A percentile compares a stretch with the other conserved stretches of the same genome.
Conservation (phyloP, 106 monocot species). For the Acorus calamus region DNA sequence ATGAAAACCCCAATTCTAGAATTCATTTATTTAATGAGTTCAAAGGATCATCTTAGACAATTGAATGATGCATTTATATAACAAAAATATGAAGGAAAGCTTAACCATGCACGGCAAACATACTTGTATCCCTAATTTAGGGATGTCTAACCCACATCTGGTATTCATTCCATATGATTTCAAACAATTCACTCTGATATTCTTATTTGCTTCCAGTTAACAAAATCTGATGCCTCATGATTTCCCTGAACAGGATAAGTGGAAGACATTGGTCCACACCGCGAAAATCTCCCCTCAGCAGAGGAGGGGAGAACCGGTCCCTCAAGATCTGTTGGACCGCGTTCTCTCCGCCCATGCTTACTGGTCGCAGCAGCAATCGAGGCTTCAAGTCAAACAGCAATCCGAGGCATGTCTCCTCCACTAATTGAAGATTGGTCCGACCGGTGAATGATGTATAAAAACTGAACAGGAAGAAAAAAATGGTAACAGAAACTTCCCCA, state of each 20-base stretch:
- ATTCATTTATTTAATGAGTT: too few species aligned
- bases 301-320: conserved; percentile 91
- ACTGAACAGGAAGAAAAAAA: neutral
- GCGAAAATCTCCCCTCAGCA: conserved; percentile 83
- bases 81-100: too few species aligned
- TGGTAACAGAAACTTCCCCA: neutral
- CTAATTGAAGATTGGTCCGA: conserved; percentile 2
- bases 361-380: conserved; percentile 89
- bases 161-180: too few species aligned
- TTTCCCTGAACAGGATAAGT: conserved; percentile 59
- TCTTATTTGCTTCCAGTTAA: too few species aligned
- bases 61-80: too few species aligned
- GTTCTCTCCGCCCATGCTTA: conserved; percentile 71
- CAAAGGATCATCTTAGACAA: too few species aligned
- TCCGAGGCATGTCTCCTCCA: conserved; percentile 18
- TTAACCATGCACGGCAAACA: too few species aligned
- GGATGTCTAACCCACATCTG: too few species aligned
- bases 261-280: conserved; percentile 98
- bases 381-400: conserved; percentile 32
- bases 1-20: too few species aligned
- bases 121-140: too few species aligned
- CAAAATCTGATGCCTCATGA: too few species aligned
- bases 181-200: too few species aligned
- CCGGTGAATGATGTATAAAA: neutral
- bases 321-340: conserved; percentile 86